Percentiles rank a stretch among this genome's conserved stretches.
These are phyloP conservation scores for Mortierella sp. DNA, from an alignment of 371 early-diverging fungal species.

Conservation along the genomic window DNA sequence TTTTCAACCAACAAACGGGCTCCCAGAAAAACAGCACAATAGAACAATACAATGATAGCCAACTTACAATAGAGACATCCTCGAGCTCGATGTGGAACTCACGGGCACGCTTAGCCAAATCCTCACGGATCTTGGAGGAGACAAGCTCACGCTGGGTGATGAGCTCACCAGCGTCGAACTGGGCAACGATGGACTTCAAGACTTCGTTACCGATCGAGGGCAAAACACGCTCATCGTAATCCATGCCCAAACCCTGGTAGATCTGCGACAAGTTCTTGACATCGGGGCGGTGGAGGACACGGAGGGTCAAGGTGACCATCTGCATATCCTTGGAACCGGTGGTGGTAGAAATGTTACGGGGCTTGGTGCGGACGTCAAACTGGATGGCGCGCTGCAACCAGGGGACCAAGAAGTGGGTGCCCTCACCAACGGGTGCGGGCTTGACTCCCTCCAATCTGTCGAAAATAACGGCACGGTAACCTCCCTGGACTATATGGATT, in stretches of 20 bases:
- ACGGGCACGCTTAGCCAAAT: slow-evolving; percentile 91
- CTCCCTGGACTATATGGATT: slow-evolving; percentile 86
- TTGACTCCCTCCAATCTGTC: slow-evolving; percentile 96
- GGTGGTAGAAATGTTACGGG: slow-evolving; percentile 97
- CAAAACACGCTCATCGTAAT: slow-evolving; percentile 98
- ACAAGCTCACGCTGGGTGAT: slow-evolving; percentile 99
- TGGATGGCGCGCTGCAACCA: slow-evolving; percentile 88
- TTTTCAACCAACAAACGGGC: not conserved
- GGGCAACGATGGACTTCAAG: slow-evolving; percentile 98
- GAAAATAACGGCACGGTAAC: slow-evolving; percentile 96
- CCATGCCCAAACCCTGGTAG: slow-evolving; percentile 93
- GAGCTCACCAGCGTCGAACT: slow-evolving; percentile 97
- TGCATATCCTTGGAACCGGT: slow-evolving; percentile 94
- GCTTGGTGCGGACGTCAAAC: slow-evolving; percentile 94
- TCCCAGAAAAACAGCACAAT: not conserved
- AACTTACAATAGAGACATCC: slow-evolving; percentile 94
- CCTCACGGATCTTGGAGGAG: slow-evolving; percentile 94
- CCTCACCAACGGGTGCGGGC: slow-evolving; percentile 85
- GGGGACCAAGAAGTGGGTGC: slow-evolving; percentile 97
- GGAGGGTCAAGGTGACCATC: slow-evolving; percentile 88
- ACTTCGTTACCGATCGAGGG: slow-evolving; percentile 99
- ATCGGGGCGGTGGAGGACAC: slow-evolving; percentile 96
- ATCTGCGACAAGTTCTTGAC: slow-evolving; percentile 81
- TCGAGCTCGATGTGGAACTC: slow-evolving; percentile 97
- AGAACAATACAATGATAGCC: not conserved